Evolutionary conservation across 768 basidiomycete genomes (phyloP).

Genomic region (Rhizopogon vesiculosus): DNA sequence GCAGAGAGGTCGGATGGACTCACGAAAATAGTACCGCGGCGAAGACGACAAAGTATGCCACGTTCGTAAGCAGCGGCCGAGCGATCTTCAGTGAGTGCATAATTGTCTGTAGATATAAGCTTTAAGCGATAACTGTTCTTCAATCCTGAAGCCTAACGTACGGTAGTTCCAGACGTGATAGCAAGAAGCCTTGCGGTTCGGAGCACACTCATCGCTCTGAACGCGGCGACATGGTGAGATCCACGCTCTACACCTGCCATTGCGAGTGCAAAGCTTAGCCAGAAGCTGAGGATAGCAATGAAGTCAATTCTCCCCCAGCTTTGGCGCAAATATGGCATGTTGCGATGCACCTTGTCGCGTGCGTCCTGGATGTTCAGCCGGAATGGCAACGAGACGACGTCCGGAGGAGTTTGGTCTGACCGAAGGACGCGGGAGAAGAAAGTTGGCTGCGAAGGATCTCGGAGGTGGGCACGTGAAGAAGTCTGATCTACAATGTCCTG

Average conservation of each 20-base stretch:
- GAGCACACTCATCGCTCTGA: slow-evolving; percentile 84
- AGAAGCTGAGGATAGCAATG: slow-evolving; percentile 81
- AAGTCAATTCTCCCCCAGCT: slow-evolving; percentile 91
- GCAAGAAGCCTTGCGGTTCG: slow-evolving; percentile 78
- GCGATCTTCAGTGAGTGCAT: slow-evolving; percentile 91
- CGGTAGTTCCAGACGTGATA: slow-evolving; percentile 89
- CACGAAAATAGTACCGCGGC: slow-evolving; percentile 87
- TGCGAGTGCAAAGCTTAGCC: slow-evolving; percentile 77
- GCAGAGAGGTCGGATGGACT: slow-evolving; percentile 15
- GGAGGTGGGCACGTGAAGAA: slow-evolving; percentile 30
- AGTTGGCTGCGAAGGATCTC: slow-evolving; percentile 42
- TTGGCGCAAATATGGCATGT: slow-evolving; percentile 86
- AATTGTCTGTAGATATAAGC: slow-evolving; percentile 52
- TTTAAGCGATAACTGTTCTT: background rate
- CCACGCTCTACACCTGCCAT: slow-evolving; percentile 64
- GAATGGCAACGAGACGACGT: slow-evolving; percentile 56
- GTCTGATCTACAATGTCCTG: background rate
- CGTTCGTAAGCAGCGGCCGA: slow-evolving; percentile 81
- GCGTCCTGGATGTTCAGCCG: slow-evolving; percentile 52
- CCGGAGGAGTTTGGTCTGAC: slow-evolving; percentile 33
- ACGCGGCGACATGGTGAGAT: slow-evolving; percentile 72
- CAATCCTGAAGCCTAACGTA: slow-evolving; percentile 31
- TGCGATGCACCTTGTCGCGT: slow-evolving; percentile 53
- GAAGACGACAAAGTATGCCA: slow-evolving; percentile 89
- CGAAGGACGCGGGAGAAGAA: slow-evolving; percentile 47